These are phyloP conservation scores for Elasticomyces elasticus DNA, from an alignment of 495 filamentous ascomycete genomes.

Conservation along the genomic window DNA sequence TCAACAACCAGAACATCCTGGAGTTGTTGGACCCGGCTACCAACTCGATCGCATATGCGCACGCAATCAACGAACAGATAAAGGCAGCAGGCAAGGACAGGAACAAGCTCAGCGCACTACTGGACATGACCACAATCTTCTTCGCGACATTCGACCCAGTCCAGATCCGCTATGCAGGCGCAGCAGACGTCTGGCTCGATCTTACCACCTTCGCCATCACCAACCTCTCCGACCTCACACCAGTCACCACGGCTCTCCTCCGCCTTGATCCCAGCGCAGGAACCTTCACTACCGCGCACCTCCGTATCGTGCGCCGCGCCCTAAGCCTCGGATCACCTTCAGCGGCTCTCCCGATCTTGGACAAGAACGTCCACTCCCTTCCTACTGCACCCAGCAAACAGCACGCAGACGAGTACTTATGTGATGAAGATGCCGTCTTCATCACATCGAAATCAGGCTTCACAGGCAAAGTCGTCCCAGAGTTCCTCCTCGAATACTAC, in stretches of 20 bases:
- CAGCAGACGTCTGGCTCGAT: conserved; percentile 44
- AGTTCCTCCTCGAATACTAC: conserved; percentile 66
- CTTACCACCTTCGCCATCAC: background rate
- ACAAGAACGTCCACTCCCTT: conserved; percentile 58
- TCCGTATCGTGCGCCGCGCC: conserved; percentile 51
- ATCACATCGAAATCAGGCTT: conserved; percentile 50
- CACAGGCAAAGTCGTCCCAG: conserved; percentile 42
- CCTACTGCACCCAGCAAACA: conserved; percentile 31
- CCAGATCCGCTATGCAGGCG: conserved; percentile 50
- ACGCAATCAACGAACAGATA: conserved; percentile 18
- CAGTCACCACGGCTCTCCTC: conserved; percentile 56
- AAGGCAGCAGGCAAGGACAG: conserved; percentile 15
- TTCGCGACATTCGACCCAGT: conserved; percentile 45
- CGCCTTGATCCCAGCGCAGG: conserved; percentile 61
- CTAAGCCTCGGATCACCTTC: conserved; percentile 44
- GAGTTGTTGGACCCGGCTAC: conserved; percentile 28
- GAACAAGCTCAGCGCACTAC: conserved; percentile 14
- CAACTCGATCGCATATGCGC: conserved; percentile 30
- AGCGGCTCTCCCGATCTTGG: conserved; percentile 55
- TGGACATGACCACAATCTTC: conserved; percentile 37
- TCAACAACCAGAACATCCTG: conserved; percentile 25
- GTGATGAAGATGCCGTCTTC: conserved; percentile 35
- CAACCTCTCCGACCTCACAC: conserved; percentile 41
- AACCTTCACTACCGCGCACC: conserved; percentile 59
- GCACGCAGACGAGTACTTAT: conserved; percentile 21